Base-by-base conservation (phyloP, 1,284 basidiomycete species). In the Ustilago tritici region DNA sequence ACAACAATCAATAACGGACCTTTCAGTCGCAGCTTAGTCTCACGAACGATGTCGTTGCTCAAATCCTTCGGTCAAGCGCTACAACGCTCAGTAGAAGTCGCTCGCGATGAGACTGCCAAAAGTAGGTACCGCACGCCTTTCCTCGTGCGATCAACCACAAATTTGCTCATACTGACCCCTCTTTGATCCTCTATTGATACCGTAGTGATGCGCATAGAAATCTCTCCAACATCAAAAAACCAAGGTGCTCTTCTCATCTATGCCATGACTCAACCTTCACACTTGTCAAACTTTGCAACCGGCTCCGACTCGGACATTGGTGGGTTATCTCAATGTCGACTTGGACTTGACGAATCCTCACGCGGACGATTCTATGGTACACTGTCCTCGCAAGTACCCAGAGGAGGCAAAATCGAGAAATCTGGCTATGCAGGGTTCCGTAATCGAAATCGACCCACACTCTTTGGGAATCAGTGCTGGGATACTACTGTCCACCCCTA, bases 241-340 rank as follows among this genome's bases (percentile, higher is more conserved):
- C 61, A 73, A 40, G 76, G 78, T 11, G 64, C 79, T 0, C 61
- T 82, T 3, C 79, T 70, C 40, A 65, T 85, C 47, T 85, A 81
- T 56, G 54, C 67, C n/a, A 32, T 84, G 47, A 72, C 61, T 7
- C 70, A 63, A 12, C 70, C 69, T 0, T 38, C 63, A 15, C 76
- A 84, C 50, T 65, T 84, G 43, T 54, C 70, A 7, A 67, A 79
- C 52, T 91, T 91, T 72, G 92, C 91, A 0, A 90, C 90, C 0
- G 94, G 94, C 3, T 93, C 91, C 80, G 94, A 95, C 86, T 89
- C 89, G 3, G 94, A 95, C 86, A 91, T 95, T 58, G 94, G 94
- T 1, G 95, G 95, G 1, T 89, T 90, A n/a, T 93, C 93, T 4
- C 91, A 91, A 85, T 79, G 79, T 63, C 55, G 75, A 3, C 67